phyloP scores from a whole-genome alignment of 768 basidiomycete genomes.

The Mycena vitilis region DNA sequence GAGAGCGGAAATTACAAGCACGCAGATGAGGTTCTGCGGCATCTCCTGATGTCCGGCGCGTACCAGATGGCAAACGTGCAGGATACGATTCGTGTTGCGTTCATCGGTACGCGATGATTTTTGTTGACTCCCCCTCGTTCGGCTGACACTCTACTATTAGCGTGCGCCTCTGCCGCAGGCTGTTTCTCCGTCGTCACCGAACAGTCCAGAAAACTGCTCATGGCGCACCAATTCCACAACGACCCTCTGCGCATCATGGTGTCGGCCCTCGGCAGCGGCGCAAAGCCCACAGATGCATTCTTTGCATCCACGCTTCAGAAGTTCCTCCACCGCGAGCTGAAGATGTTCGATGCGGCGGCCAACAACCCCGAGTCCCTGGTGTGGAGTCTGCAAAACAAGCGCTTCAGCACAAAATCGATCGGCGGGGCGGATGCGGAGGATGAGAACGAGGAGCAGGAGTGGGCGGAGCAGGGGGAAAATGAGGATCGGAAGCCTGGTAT shows the following conservation, averaged over 20 bases:
- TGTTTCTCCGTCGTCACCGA: slow-evolving; percentile 73
- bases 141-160: slow-evolving; percentile 49
- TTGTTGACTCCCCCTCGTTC: not conserved
- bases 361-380: slow-evolving; percentile 69
- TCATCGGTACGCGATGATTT: slow-evolving; percentile 69
- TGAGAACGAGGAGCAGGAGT: slow-evolving; percentile 48
- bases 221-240: slow-evolving; percentile 85
- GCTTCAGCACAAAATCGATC: slow-evolving; percentile 52
- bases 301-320: slow-evolving; percentile 85
- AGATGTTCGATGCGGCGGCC: slow-evolving; percentile 72
- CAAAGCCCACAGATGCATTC: slow-evolving; percentile 79
- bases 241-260: slow-evolving; percentile 85
- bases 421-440: slow-evolving; percentile 51
- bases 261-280: slow-evolving; percentile 77
- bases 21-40: slow-evolving; percentile 81
- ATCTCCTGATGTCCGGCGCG: slow-evolving; percentile 79
- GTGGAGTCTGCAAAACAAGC: slow-evolving; percentile 70
- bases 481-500: slow-evolving; percentile 39
- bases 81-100: slow-evolving; percentile 78
- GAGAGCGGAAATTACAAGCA: slow-evolving; percentile 69
- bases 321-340: slow-evolving; percentile 84
- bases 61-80: slow-evolving; percentile 72
- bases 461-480: slow-evolving; percentile 39
- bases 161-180: slow-evolving; percentile 74
- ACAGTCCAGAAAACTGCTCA: slow-evolving; percentile 81